Percentiles rank a stretch among this genome's conserved stretches.
Evolutionary conservation across 768 basidiomycete genomes (phyloP).

Genomic region (Collybia nuda): DNA sequence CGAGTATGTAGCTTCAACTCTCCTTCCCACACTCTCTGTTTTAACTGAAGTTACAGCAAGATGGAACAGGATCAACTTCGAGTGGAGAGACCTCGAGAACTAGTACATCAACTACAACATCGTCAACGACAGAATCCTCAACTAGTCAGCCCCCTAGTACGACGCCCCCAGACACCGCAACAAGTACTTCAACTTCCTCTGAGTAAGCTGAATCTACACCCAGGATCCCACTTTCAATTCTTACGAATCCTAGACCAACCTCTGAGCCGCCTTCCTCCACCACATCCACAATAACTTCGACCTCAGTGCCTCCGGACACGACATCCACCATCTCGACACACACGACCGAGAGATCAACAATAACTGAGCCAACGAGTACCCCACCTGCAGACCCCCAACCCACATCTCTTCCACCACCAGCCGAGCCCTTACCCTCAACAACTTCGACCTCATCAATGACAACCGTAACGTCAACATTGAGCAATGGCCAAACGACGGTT

Average conservation of each 20-base stretch:
- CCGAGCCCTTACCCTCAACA: slow-evolving; percentile 5
- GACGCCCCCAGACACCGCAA: no score
- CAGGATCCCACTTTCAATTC: no score
- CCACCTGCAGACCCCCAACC: not conserved
- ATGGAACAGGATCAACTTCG: no score
- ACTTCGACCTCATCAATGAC: slow-evolving; percentile 7
- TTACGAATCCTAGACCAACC: not conserved
- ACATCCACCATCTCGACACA: not conserved
- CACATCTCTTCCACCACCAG: slow-evolving; percentile 11
- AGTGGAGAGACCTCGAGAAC: no score
- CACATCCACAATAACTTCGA: not conserved
- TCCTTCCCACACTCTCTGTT: no score
- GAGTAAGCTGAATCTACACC: not conserved
- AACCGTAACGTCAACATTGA: no score
- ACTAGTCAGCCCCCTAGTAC: no score
- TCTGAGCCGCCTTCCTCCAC: not conserved
- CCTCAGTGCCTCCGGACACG: not conserved
- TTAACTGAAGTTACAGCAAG: no score
- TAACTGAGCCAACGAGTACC: not conserved
- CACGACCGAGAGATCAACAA: not conserved
- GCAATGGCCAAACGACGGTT: not conserved
- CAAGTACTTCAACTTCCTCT: not conserved
- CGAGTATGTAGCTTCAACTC: no score
- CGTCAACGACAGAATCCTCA: no score
- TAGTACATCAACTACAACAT: no score